Conservation (phyloP, 768 basidiomycete species). For the Leccinum longicurvipes region DNA sequence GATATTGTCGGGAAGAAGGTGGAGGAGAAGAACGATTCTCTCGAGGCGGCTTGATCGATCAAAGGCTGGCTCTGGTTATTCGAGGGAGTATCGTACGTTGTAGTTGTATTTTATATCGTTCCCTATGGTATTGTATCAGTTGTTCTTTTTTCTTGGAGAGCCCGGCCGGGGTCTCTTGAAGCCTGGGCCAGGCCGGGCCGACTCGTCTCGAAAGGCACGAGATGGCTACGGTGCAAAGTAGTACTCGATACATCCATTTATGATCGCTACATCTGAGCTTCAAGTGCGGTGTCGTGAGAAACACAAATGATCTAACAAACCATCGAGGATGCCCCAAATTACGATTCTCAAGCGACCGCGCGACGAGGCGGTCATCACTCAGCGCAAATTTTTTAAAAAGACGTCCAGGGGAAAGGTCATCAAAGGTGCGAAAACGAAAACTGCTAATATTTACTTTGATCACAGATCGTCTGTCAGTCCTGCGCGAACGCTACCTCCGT, state of each 20-base stretch:
- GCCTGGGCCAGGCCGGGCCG: no score
- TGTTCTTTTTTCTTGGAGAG: background rate
- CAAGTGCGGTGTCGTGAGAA: no score
- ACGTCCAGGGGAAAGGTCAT: conserved; percentile 91
- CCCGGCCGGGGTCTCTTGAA: no score
- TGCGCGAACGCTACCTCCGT: conserved; percentile 91
- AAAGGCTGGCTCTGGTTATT: background rate
- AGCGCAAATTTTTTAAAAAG: conserved; percentile 95
- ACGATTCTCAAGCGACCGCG: conserved; percentile 69
- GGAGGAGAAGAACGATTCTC: conserved; percentile 7
- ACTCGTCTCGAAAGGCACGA: no score
- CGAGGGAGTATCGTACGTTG: background rate
- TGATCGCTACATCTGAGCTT: no score
- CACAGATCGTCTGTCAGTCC: conserved; percentile 46
- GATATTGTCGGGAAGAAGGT: conserved; percentile 35
- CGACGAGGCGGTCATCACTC: conserved; percentile 70
- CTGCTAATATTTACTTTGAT: no score
- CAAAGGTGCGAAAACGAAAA: conserved; percentile 73
- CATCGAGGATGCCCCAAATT: conserved; percentile 51
- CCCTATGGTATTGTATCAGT: background rate
- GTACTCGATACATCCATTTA: no score
- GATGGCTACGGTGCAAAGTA: no score
- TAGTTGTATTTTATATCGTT: background rate
- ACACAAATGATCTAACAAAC: no score
- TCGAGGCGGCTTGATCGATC: conserved; percentile 2